A percentile compares a stretch with the other conserved stretches of the same genome.
Conservation (phyloP, 768 basidiomycete genomes). For the Lactifluus hygrophoroides region DNA sequence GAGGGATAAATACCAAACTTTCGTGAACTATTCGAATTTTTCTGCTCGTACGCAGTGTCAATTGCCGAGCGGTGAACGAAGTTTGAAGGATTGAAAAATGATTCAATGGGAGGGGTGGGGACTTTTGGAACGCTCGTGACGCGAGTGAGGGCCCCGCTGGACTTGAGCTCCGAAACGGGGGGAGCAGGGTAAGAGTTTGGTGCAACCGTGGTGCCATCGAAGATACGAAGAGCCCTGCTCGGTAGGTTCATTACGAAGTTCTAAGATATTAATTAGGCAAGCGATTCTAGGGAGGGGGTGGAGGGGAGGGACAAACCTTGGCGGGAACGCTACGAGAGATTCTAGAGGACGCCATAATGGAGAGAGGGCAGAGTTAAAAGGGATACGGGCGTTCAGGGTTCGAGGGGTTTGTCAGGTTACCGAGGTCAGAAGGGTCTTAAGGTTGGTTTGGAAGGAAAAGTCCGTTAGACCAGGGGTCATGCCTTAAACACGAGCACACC, state of each 20-base stretch:
- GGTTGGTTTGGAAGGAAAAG: slow-evolving; percentile 4
- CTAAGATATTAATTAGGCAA: slow-evolving; percentile 10
- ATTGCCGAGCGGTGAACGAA: slow-evolving; percentile 11
- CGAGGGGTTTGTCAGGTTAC: not conserved
- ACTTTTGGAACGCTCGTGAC: slow-evolving; percentile 4
- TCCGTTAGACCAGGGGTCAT: slow-evolving; percentile 10
- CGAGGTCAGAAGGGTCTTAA: slow-evolving; percentile 15
- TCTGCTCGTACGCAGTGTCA: slow-evolving; percentile 18
- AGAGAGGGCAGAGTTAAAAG: not conserved
- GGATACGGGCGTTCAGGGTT: slow-evolving; percentile 6
- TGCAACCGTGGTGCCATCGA: slow-evolving; percentile 11
- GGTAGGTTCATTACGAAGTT: slow-evolving; percentile 17
- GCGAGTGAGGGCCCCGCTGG: slow-evolving; percentile 4
- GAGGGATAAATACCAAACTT: slow-evolving; percentile 19
- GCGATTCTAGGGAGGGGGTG: not conserved
- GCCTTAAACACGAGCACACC: slow-evolving; percentile 18
- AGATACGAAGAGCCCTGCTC: slow-evolving; percentile 11
- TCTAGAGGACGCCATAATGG: slow-evolving; percentile 16
- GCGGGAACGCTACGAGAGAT: slow-evolving; percentile 16
- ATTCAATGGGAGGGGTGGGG: slow-evolving; percentile 6
- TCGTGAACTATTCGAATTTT: slow-evolving; percentile 5
- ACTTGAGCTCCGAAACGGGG: slow-evolving; percentile 1
- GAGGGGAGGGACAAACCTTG: slow-evolving; percentile 10
- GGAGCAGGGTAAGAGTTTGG: slow-evolving; percentile 3
- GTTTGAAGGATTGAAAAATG: slow-evolving; percentile 13